Base-by-base conservation (phyloP, 257 asterid genomes). In the Leonotis leonurus region DNA sequence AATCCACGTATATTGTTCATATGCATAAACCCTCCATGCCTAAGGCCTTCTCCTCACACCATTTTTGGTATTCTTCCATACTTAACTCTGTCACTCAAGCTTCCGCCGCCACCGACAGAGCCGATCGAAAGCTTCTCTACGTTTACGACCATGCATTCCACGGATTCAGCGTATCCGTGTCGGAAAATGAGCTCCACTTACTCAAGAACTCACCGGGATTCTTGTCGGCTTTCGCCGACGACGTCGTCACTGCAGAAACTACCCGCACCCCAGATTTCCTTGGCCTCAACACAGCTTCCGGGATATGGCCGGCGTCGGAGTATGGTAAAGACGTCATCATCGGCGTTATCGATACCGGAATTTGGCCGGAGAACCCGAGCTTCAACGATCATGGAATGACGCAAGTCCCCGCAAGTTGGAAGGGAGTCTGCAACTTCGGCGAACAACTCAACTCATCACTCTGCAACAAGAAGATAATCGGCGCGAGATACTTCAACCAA, bases 1-100 rank as follows among this genome's bases (percentile, higher is more conserved):
- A 69, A 58, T 50, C 69, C 5, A 10, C 60, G 18, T 74, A 51
- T 27, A 69, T 74, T 50, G 69, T 74, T 35, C 78, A 74, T 25
- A 74, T 74, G 78, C 72, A 74, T 70, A 69, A 68, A 64, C 24
- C 56, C 54, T 57, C 50, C 49, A 74, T 74, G 78, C 78, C 78
- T 3, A 68, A 63, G 39, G 72, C 78, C 8, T 73, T 68, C 39
- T 57, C 78, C 53, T 39, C 36, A 24, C 78, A 73, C 72, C 56
- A 35, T 35, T 58, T 33, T 16, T 69, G 79, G 79, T 74, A 74
- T 56, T 57, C 69, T 5, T 74, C 79, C 44, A 16, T 49, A 7
- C 66, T 74, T 4, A 44, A 52, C 16, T 74, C 75, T 11, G 49
- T 39, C 8, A 53, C 0, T 44, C 65, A 35, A 24, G 11, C 64